phyloP scores from a whole-genome alignment of 768 basidiomycete species.

The Amanita pseudoporphyria region DNA sequence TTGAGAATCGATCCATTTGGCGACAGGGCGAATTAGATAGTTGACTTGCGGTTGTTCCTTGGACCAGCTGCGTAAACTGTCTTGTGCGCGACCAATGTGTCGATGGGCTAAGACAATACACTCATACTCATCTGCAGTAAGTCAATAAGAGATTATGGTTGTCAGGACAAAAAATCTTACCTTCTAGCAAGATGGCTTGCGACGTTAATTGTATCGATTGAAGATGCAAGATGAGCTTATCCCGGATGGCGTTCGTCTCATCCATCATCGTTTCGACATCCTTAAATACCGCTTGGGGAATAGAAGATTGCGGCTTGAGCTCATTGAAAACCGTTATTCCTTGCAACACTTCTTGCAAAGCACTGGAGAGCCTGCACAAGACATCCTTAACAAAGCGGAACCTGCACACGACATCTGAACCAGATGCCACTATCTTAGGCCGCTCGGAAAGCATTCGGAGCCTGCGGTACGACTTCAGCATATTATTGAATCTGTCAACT shows the following conservation, averaged over 20 bases:
- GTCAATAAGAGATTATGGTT: background rate
- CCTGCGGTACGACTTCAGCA: slow-evolving; percentile 19
- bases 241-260: slow-evolving; percentile 19
- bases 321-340: slow-evolving; percentile 24
- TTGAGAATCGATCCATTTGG: slow-evolving; percentile 22
- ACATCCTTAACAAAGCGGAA: slow-evolving; percentile 16
- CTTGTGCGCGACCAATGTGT: slow-evolving; percentile 14
- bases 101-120: slow-evolving; percentile 18
- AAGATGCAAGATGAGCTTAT: slow-evolving; percentile 11
- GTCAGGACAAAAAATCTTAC: slow-evolving; percentile 17
- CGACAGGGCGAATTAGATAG: slow-evolving; percentile 24
- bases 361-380: slow-evolving; percentile 22
- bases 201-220: slow-evolving; percentile 17
- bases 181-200: slow-evolving; percentile 25
- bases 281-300: slow-evolving; percentile 2
- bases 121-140: slow-evolving; percentile 26
- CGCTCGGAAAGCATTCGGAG: slow-evolving; percentile 17
- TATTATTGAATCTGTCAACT: slow-evolving; percentile 15
- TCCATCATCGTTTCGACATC: slow-evolving; percentile 16
- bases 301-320: background rate
- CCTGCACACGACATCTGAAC: slow-evolving; percentile 12
- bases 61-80: slow-evolving; percentile 18
- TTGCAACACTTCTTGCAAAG: slow-evolving; percentile 28
- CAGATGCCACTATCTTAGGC: slow-evolving; percentile 16
- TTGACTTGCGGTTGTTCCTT: slow-evolving; percentile 16